Evolutionary conservation across 2,329 filamentous ascomycete species (phyloP), one percentile per base, ranked within the genome.

Genomic region (Fusarium sublunatum): DNA sequence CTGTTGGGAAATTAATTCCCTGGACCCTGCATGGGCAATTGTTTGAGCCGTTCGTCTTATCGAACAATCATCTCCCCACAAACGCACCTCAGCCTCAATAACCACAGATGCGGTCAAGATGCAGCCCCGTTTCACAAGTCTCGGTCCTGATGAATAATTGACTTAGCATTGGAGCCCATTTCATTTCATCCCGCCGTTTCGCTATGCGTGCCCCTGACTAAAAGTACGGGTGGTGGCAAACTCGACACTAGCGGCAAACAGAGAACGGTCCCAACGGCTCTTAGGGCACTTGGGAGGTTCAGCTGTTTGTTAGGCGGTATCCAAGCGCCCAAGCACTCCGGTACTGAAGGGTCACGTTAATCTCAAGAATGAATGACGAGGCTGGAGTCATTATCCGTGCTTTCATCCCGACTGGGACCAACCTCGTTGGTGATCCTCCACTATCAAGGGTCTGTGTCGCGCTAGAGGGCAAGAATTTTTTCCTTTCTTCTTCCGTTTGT

Each of bases 1-100:
- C 66, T 70, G 68, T 70, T 70, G 68, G 68, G 68, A 70, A 53
- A 70, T 70, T 70, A 68, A 66, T 58, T 44, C 56, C 58, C 46
- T 40, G 34, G 52, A 55, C 53, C 64, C 57, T 70, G 68, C 68
- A 69, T 70, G 53, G 57, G 49, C 53, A 45, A 48, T 19, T 50
- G 51, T 49, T 54, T 55, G 47, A 65, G 44, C 53, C 58, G 56
- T 64, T 42, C 49, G 39, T 65, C 43, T 56, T 41, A 53, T 51
- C 40, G n/a, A 54, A 53, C 57, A 53, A 59, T 50, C 41, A 44
- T 25, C 39, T 53, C 61, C 56, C 64, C 64, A 65, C 52, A 62
- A 36, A 41, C 39, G n/a, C n/a, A 48, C 22, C 15, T 59, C 57
- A 65, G 62, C 62, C 61, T 65, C 62, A 59, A 59, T 65, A 54